Percentiles rank a stretch among this genome's conserved stretches.
Evolutionary conservation across 345 rosid genomes (phyloP).

Genomic region (Ailanthus altissimus): DNA sequence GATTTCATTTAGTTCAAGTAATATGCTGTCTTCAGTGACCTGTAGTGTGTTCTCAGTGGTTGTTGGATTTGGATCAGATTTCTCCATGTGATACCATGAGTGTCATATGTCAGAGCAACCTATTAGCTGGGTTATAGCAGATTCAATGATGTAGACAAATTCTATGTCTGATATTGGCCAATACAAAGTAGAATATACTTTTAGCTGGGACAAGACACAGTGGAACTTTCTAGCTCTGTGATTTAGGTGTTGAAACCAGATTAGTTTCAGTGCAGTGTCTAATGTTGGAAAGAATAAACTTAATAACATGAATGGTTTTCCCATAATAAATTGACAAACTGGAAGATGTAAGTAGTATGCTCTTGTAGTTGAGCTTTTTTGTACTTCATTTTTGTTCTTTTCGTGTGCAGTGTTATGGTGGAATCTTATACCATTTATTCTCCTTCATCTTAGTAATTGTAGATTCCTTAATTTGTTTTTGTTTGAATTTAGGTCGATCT

Average conservation of each 20-base stretch:
- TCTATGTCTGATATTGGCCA: neutral
- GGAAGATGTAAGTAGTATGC: neutral
- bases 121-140: neutral
- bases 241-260: neutral
- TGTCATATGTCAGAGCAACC: neutral
- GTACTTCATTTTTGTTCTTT: neutral
- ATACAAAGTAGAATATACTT: neutral
- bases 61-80: too few relatives aligned
- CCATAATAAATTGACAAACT: neutral
- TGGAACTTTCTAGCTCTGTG: neutral
- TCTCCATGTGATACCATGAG: too few relatives aligned
- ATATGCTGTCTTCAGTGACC: neutral
- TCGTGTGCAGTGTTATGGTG: neutral
- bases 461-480: neutral
- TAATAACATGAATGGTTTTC: neutral
- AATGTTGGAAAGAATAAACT: neutral
- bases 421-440: neutral
- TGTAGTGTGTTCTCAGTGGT: neutral
- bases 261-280: neutral
- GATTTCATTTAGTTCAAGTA: neutral
- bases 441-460: neutral
- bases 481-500: neutral
- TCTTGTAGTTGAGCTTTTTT: constrained; percentile 9
- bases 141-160: neutral
- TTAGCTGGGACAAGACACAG: neutral